A percentile compares a stretch with the other conserved stretches of the same genome.
Evolutionary conservation across 768 basidiomycete genomes (phyloP).

Genomic region (Tulasnella calospora): DNA sequence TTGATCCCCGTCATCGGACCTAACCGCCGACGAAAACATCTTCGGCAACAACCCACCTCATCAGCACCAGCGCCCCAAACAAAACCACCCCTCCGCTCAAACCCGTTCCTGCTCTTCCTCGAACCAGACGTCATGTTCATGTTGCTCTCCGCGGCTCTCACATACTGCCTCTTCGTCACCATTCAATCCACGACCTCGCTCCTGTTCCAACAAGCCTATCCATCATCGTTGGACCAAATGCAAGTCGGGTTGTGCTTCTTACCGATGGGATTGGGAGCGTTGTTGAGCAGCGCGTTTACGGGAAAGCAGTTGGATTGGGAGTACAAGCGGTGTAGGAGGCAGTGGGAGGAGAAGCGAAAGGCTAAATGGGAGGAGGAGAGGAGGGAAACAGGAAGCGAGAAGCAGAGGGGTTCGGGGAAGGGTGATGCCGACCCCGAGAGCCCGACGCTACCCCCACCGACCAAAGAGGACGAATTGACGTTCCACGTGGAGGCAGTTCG

Average conservation of each 20-base stretch:
- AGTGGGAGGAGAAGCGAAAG: constrained; percentile 34
- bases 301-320: constrained; percentile 65
- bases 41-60: background rate
- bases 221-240: constrained; percentile 47
- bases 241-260: constrained; percentile 74
- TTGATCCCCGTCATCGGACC: constrained; percentile 35
- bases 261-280: constrained; percentile 66
- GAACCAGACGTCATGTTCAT: constrained; percentile 54
- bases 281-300: constrained; percentile 52
- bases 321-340: constrained; percentile 41
- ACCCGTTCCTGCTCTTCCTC: constrained; percentile 10
- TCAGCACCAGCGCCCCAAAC: background rate
- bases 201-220: constrained; percentile 55
- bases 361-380: constrained; percentile 24
- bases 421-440: background rate
- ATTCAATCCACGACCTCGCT: constrained; percentile 54
- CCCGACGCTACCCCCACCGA: background rate
- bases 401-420: background rate
- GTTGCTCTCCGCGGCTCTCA: constrained; percentile 48
- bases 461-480: constrained; percentile 28
- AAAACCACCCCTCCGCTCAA: constrained; percentile 35
- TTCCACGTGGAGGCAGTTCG: constrained; percentile 36
- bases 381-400: background rate
- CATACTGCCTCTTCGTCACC: constrained; percentile 54
- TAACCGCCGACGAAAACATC: constrained; percentile 16